Evolutionary conservation across 2,329 filamentous ascomycete species (phyloP).

Genomic region (Cladosporium sp.): DNA sequence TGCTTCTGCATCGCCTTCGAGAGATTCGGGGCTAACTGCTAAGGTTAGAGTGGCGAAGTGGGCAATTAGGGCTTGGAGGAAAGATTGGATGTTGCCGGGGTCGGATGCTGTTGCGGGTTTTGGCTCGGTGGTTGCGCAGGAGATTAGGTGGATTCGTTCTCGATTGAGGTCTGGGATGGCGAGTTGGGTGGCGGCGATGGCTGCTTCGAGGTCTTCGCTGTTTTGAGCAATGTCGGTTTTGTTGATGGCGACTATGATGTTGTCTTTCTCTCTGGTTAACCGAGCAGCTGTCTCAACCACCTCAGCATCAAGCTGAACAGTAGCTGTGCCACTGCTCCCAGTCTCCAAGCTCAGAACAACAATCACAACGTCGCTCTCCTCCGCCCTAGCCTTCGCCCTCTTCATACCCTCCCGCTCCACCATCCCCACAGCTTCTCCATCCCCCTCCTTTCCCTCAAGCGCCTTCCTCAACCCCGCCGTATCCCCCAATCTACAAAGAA

Average conservation of each 20-base stretch:
- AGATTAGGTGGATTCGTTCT: constrained; percentile 63
- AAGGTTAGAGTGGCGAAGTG: constrained; percentile 71
- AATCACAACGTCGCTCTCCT: constrained; percentile 82
- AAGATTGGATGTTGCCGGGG: constrained; percentile 65
- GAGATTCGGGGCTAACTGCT: constrained; percentile 37
- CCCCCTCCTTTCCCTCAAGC: neutral
- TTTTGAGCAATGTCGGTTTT: constrained; percentile 58
- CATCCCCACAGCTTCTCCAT: constrained; percentile 56
- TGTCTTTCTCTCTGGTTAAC: constrained; percentile 51
- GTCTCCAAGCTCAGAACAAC: constrained; percentile 74
- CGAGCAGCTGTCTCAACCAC: constrained; percentile 55
- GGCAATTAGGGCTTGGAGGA: constrained; percentile 66
- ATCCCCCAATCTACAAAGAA: constrained; percentile 90
- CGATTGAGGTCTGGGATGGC: constrained; percentile 44
- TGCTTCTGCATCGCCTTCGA: constrained; percentile 33
- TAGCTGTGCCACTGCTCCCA: constrained; percentile 32
- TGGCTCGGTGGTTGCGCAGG: constrained; percentile 53
- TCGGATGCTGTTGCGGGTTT: constrained; percentile 52
- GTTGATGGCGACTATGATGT: constrained; percentile 61
- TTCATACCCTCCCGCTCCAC: constrained; percentile 90
- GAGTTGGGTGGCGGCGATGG: constrained; percentile 36
- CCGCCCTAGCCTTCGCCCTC: constrained; percentile 76
- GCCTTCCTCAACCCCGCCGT: constrained; percentile 75
- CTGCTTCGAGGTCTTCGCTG: constrained; percentile 12
- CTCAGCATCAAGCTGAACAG: constrained; percentile 51